These are phyloP conservation scores for Penicillium rolfsii DNA, from an alignment of 2,329 filamentous ascomycete species.

Conservation along the genomic window DNA sequence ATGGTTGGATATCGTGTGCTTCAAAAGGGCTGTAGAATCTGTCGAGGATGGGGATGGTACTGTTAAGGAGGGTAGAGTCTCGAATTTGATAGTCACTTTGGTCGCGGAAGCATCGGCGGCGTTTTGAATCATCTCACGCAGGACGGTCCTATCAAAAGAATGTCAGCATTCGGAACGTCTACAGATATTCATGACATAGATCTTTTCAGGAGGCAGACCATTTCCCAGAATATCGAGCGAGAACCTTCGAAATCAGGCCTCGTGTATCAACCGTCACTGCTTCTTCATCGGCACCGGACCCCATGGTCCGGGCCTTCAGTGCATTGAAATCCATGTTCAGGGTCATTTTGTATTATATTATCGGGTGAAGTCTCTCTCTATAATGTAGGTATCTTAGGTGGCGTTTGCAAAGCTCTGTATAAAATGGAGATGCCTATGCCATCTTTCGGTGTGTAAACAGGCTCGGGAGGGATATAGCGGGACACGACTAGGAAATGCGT, in stretches of 20 bases:
- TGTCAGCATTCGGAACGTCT: conserved; percentile 16
- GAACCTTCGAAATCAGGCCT: conserved; percentile 94
- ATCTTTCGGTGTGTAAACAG: conserved; percentile 10
- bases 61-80: conserved; percentile 80
- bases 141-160: conserved; percentile 54
- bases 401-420: conserved; percentile 6
- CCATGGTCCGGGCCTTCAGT: conserved; percentile 84
- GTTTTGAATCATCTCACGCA: conserved; percentile 96
- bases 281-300: conserved; percentile 86
- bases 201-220: conserved; percentile 64
- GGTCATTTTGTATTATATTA: conserved; percentile 58
- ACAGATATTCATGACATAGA: not conserved
- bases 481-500: not conserved
- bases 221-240: conserved; percentile 94
- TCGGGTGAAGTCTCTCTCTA: not conserved
- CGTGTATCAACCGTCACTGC: conserved; percentile 97
- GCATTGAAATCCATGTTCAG: conserved; percentile 68
- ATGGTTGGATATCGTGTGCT: conserved; percentile 82
- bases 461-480: not conserved
- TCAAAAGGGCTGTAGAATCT: conserved; percentile 71
- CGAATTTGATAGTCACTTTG: conserved; percentile 87
- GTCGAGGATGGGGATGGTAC: conserved; percentile 70
- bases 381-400: not conserved
- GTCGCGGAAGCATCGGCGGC: conserved; percentile 95
- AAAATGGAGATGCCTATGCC: conserved; percentile 11